Conservation (phyloP, 768 basidiomycete genomes). For the Boletus huronensis region DNA sequence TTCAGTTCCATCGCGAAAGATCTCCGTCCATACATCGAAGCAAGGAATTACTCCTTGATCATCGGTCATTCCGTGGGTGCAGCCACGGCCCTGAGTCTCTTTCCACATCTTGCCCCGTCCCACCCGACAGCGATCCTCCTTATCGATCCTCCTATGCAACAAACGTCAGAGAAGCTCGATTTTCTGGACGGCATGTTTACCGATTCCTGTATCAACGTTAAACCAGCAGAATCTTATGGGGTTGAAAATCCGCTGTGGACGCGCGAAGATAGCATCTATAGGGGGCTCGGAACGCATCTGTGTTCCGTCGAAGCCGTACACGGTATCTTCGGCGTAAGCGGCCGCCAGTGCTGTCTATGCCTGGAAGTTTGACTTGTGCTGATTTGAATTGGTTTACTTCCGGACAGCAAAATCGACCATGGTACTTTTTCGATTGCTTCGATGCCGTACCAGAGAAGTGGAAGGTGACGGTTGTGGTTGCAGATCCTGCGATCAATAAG, state of each 20-base stretch:
- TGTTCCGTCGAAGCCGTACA: conserved; percentile 4
- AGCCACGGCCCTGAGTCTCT: neutral
- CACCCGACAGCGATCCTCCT: conserved; percentile 16
- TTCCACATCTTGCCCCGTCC: conserved; percentile 4
- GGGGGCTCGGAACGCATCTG: conserved; percentile 11
- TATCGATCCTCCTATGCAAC: conserved; percentile 16
- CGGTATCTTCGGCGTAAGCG: conserved; percentile 5
- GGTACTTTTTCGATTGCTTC: conserved; percentile 15
- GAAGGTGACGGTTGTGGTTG: conserved; percentile 13
- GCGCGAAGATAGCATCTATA: conserved; percentile 1
- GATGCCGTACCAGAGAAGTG: neutral
- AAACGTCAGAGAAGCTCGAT: neutral
- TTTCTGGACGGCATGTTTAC: neutral
- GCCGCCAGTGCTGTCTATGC: neutral
- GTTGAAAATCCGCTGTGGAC: conserved; percentile 18
- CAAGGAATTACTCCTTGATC: conserved; percentile 8
- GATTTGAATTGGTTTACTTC: neutral
- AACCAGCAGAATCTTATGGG: neutral
- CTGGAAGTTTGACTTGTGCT: neutral
- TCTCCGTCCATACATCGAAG: conserved; percentile 18
- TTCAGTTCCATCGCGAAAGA: conserved; percentile 12
- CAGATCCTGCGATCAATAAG: conserved; percentile 15
- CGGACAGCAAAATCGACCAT: conserved; percentile 16
- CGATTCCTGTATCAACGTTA: neutral
- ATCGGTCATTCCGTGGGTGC: conserved; percentile 23